Conservation (phyloP, 2,329 filamentous ascomycete genomes). For the Monosporascus sp. region DNA sequence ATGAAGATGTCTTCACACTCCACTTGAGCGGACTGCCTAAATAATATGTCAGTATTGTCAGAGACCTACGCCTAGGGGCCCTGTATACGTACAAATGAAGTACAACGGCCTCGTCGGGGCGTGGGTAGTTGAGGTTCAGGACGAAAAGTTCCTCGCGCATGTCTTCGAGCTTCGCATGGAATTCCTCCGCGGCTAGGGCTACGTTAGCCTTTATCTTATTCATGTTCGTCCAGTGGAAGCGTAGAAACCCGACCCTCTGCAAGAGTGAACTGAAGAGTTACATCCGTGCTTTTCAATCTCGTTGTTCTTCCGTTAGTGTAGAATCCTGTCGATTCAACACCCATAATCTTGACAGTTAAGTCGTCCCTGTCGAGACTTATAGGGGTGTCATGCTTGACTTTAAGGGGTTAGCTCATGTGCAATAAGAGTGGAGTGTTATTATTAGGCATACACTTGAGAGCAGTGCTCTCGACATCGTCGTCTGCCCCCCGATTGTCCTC, state of each 20-base stretch:
- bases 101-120: constrained; percentile 7
- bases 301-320: constrained; percentile 2
- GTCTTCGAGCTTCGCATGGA: constrained; percentile 8
- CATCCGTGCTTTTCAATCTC: constrained; percentile 1
- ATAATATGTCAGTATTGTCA: too few relatives aligned
- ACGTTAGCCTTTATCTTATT: not conserved
- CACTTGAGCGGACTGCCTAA: constrained; percentile 15
- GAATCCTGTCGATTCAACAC: constrained; percentile 4
- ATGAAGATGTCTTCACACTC: constrained; percentile 16
- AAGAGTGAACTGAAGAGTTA: constrained; percentile 14
- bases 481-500: constrained; percentile 1
- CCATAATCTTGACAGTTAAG: constrained; percentile 1
- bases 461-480: constrained; percentile 4
- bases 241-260: constrained; percentile 4
- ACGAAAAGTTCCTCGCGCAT: constrained; percentile 14
- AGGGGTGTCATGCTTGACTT: constrained; percentile 4
- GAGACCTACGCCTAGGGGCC: too few relatives aligned
- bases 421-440: not conserved
- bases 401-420: not conserved
- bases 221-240: too few relatives aligned
- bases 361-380: constrained; percentile 1
- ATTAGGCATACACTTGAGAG: constrained; percentile 7
- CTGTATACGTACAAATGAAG: constrained; percentile 5
- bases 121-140: constrained; percentile 7
- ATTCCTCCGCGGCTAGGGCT: constrained; percentile 6